Evolutionary conservation across 2,329 filamentous ascomycete species (phyloP), one percentile per base, ranked within the genome.

Genomic region (Aspergillus ochraceoroseus): DNA sequence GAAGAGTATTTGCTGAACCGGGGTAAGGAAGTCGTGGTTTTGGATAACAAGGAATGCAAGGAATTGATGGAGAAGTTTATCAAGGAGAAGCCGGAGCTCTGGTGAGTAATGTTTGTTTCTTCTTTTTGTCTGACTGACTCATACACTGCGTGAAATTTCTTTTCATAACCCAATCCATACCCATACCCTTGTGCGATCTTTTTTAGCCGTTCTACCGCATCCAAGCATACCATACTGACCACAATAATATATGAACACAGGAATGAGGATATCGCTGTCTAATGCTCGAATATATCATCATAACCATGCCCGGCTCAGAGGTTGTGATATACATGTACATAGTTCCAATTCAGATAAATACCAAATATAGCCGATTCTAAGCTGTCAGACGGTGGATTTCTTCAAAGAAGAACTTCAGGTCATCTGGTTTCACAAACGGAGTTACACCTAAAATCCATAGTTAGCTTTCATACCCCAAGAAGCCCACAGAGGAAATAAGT

Each of bases 351-450:
- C 29, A 28, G 37, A 38, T 46, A 46, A 18, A 47, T 48, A 14
- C 22, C 6, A 29, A 37, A 31, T 14, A 20, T 15, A 41, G 28
- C 26, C 14, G 18, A 49, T 42, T 58, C n/a, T 48, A 52, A 38
- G 48, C 49, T 12, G 64, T 65, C 30, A 68, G 49, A 11, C 85
- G 77, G 64, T 95, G 87, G 42, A 96, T 81, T 67, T 98, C 92
- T 59, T 94, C 74, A 51, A 98, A 90, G 72, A 86, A 98, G 69
- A 94, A 94, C 63, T 81, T 90, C 53, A 98, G 71, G 64, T 95
- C 83, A 34, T 96, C 88, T 0, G 92, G 92, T 54, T 96, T 85
- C 38, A 98, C 92, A 50, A 89, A 84, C 0, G 92, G 92, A 20
- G 92, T 98, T 49, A 98, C 88, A 46, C 87, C 87, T 92, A 43